These are phyloP conservation scores for Omphalotus olearius DNA, from an alignment of 1,284 basidiomycete species.

Conservation along the genomic window DNA sequence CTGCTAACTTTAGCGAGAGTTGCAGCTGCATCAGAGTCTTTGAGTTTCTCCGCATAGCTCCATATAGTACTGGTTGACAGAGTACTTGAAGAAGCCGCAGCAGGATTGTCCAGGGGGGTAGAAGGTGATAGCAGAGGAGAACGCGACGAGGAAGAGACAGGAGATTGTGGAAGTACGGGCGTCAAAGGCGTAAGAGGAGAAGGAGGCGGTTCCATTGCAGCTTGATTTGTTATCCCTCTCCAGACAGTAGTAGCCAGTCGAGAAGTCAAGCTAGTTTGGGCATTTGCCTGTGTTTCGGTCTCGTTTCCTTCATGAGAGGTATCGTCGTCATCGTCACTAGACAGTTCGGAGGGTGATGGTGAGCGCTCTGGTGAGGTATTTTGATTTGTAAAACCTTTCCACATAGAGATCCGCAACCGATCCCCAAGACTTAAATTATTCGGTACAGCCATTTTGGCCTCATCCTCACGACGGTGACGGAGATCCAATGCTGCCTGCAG, in stretches of 20 bases:
- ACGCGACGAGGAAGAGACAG: slow-evolving; percentile 26
- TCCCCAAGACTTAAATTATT: slow-evolving; percentile 43
- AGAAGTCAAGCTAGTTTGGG: slow-evolving; percentile 40
- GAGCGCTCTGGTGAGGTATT: slow-evolving; percentile 32
- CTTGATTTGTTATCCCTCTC: slow-evolving; percentile 72
- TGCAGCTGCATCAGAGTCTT: slow-evolving; percentile 67
- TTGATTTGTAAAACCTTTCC: slow-evolving; percentile 62
- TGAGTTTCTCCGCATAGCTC: slow-evolving; percentile 69
- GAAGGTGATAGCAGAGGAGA: slow-evolving; percentile 13
- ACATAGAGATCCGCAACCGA: slow-evolving; percentile 57
- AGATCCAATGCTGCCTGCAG: slow-evolving; percentile 64
- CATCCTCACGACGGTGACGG: slow-evolving; percentile 42
- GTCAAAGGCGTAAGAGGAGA: slow-evolving; percentile 36
- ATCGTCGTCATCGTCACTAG: slow-evolving; percentile 28
- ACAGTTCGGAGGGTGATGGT: slow-evolving; percentile 30
- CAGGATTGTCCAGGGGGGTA: slow-evolving; percentile 8
- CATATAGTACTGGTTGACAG: slow-evolving; percentile 36
- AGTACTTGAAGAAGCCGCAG: slow-evolving; percentile 7
- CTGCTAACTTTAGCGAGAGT: slow-evolving; percentile 66
- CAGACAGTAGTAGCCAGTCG: slow-evolving; percentile 59
- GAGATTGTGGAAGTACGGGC: slow-evolving; percentile 25
- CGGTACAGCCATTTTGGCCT: slow-evolving; percentile 26
- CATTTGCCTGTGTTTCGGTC: slow-evolving; percentile 31
- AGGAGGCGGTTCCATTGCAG: slow-evolving; percentile 60
- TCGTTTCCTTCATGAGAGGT: slow-evolving; percentile 40